Percentiles rank a stretch among this genome's conserved stretches.
phyloP scores from a whole-genome alignment of 2,329 filamentous ascomycete genomes.

The Cladosporium sp. region DNA sequence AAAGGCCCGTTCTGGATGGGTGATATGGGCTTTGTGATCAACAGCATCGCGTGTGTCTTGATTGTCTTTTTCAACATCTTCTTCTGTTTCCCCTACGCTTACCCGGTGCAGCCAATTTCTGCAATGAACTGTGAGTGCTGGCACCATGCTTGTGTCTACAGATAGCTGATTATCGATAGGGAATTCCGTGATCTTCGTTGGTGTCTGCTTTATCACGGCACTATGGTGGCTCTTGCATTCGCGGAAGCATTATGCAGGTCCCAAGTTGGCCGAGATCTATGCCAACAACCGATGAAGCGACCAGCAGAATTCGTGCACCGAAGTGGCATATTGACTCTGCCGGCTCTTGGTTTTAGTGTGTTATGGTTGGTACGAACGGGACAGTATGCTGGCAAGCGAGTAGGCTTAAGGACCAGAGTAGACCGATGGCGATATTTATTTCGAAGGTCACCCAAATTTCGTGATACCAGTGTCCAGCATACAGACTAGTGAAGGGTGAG shows the following conservation, averaged over 20 bases:
- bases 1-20: conserved; percentile 35
- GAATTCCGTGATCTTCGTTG: conserved; percentile 53
- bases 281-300: background rate
- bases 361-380: too few species aligned
- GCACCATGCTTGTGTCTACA: conserved; percentile 28
- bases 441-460: too few species aligned
- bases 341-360: too few species aligned
- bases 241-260: conserved; percentile 46
- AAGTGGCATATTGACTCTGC: too few species aligned
- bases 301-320: too few species aligned
- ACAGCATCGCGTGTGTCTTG: conserved; percentile 28
- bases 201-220: conserved; percentile 44
- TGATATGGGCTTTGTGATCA: conserved; percentile 28
- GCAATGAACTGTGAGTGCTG: conserved; percentile 37
- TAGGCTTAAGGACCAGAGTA: too few species aligned
- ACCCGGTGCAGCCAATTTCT: conserved; percentile 23
- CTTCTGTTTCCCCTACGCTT: conserved; percentile 34
- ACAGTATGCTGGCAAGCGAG: too few species aligned
- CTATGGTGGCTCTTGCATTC: conserved; percentile 52
- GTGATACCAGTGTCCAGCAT: too few species aligned
- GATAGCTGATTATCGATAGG: conserved; percentile 36
- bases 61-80: conserved; percentile 35
- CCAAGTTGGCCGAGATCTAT: conserved; percentile 36
- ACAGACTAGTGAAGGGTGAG: too few species aligned
- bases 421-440: too few species aligned